These are phyloP conservation scores for Ceratobasidium papillatum DNA, from an alignment of 1,284 basidiomycete species.

Conservation along the genomic window DNA sequence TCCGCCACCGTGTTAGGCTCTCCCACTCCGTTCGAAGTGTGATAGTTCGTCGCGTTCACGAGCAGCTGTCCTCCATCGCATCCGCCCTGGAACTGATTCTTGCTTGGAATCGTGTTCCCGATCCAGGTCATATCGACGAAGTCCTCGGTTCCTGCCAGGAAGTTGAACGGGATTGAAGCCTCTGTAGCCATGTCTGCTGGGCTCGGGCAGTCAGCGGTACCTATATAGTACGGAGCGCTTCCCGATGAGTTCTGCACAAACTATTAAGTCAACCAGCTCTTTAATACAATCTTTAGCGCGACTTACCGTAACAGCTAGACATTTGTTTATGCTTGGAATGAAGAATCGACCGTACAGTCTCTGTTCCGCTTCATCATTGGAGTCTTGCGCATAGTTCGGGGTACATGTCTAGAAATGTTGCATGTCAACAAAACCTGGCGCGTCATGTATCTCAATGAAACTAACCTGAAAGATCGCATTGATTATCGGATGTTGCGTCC, in stretches of 20 bases:
- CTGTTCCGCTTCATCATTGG: neutral
- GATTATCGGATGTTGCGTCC: neutral
- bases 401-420: neutral
- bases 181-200: neutral
- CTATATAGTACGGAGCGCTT: neutral
- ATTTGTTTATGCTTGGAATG: neutral
- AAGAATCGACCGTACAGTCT: neutral
- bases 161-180: slow-evolving; percentile 2
- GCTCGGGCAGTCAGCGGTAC: neutral
- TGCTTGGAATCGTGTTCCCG: neutral
- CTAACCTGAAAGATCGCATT: neutral
- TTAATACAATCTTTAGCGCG: neutral
- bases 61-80: neutral
- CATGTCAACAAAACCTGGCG: neutral
- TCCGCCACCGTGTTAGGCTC: neutral
- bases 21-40: neutral
- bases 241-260: neutral
- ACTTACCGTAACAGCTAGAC: neutral
- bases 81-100: neutral
- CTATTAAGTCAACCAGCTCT: neutral
- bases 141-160: neutral
- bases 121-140: neutral
- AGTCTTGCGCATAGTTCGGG: neutral
- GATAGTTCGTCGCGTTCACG: neutral
- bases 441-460: neutral